A percentile compares a stretch with the other conserved stretches of the same genome.
phyloP scores from a whole-genome alignment of 345 rosid genomes.

The Aurinia saxatilis region DNA sequence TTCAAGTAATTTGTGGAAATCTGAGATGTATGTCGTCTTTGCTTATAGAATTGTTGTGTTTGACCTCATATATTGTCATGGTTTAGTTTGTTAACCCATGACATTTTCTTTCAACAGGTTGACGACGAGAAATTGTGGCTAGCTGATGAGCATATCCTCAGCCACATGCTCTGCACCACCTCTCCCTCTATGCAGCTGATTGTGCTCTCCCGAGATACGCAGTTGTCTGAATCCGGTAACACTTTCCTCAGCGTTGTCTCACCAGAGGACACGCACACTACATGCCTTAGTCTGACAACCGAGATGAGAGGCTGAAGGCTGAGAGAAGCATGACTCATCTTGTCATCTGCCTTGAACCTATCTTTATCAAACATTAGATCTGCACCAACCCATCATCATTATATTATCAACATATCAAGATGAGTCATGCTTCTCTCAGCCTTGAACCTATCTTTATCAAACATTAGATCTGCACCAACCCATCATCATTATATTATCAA shows the following conservation, averaged over 20 bases:
- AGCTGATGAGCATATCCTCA: constrained; percentile 67
- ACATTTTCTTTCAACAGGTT: constrained; percentile 40
- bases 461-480: constrained; percentile 67
- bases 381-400: constrained; percentile 26
- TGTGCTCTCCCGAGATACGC: constrained; percentile 73
- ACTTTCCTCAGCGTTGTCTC: constrained; percentile 74
- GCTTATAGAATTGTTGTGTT: not conserved
- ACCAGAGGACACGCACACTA: constrained; percentile 56
- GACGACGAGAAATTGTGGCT: constrained; percentile 66
- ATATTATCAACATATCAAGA: no score
- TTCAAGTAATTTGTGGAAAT: not conserved
- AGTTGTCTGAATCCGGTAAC: constrained; percentile 70
- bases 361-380: constrained; percentile 96
- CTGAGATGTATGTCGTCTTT: constrained; percentile 1
- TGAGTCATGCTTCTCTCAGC: constrained; percentile 98
- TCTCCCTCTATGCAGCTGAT: constrained; percentile 66
- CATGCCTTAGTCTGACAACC: constrained; percentile 70
- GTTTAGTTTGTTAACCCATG: constrained; percentile 11
- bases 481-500: constrained; percentile 2
- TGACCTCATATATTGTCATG: not conserved
- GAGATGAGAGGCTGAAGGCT: constrained; percentile 85
- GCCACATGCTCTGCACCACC: constrained; percentile 85
- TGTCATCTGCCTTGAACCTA: constrained; percentile 94
- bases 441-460: constrained; percentile 92
- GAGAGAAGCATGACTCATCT: constrained; percentile 87